Base-by-base conservation (phyloP, 257 asterid species). In the Lycium ferocissimum region DNA sequence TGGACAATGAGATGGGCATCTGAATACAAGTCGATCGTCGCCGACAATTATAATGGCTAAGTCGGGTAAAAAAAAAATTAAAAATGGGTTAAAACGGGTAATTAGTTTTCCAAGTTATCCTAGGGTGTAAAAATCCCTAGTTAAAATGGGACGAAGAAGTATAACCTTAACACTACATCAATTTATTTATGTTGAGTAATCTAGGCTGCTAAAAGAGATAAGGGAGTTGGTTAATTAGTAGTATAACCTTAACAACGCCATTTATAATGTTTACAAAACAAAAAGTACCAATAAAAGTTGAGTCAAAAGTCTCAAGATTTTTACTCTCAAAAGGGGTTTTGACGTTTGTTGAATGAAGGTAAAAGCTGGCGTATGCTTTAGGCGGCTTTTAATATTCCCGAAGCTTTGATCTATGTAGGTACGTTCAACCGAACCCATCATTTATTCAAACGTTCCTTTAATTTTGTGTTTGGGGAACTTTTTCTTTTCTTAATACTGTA, bases 351-450 rank as follows among this genome's bases (percentile, higher is more conserved):
- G 80, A 47, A 73, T 73, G 22, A 22, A 22, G 18, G 45, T 22
- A 22, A 14, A 22, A 7, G 22, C 45, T 49, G 62, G 62, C 62
- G 81, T 75, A 49, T 49, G 43, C 81, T 75, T 73, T 75, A 22
- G 59, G 40, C 81, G 62, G 62, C 81, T 22, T 69, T 51, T 22
- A 22, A 75, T 49, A 76, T 13, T 76, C 4, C 14, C 11, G 12
- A 47, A 49, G 43, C 81, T 49, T 2, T 73, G 3, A 6, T n/a
- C 11, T 2, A 47, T 18, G 17, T 17, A 58, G 65, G 6, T 18
- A 58, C 7, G 20, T 69, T 40, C 76, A 69, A 69, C 76, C 76
- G 13, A 69, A 69, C 76, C 13, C 51, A 69, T 69, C 51, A 40
- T 13, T 37, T 69, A 3, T 14, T 37, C n/a, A 67, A 67, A 67